phyloP scores from a whole-genome alignment of 2,329 filamentous ascomycete species.

The Elsinoe fawcettii region DNA sequence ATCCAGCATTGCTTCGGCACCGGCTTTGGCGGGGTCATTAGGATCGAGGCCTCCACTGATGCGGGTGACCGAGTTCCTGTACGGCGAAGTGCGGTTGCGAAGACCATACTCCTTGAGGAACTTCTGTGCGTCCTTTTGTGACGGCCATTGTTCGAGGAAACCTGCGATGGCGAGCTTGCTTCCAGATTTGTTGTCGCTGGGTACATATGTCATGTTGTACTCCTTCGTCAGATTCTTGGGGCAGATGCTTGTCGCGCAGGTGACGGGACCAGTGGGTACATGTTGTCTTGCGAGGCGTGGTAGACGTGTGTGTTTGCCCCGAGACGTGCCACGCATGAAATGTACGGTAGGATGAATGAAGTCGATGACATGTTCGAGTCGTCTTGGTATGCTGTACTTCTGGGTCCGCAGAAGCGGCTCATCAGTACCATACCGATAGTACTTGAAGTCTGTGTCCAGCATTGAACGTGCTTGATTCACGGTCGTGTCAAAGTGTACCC shows the following conservation, averaged over 20 bases:
- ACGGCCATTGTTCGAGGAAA: slow-evolving; percentile 24
- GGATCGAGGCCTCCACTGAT: slow-evolving; percentile 22
- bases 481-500: slow-evolving; percentile 5
- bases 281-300: slow-evolving; percentile 3
- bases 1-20: slow-evolving; percentile 22
- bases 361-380: background rate
- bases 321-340: slow-evolving; percentile 18
- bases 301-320: background rate
- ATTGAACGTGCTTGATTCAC: background rate
- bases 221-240: slow-evolving; percentile 18
- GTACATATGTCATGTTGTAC: slow-evolving; percentile 23
- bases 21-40: slow-evolving; percentile 17
- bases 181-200: slow-evolving; percentile 19
- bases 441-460: slow-evolving; percentile 1
- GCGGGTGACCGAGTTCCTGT: slow-evolving; percentile 19
- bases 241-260: slow-evolving; percentile 38
- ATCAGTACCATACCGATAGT: background rate
- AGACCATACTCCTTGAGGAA: slow-evolving; percentile 18
- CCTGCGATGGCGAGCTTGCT: slow-evolving; percentile 22
- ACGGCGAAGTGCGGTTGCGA: slow-evolving; percentile 8
- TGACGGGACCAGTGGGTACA: slow-evolving; percentile 27
- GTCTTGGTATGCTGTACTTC: background rate
- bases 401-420: background rate
- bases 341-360: slow-evolving; percentile 10
- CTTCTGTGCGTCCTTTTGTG: slow-evolving; percentile 21